These are phyloP conservation scores for Abrus pulchellus DNA, from an alignment of 306 rosid species.

Conservation along the genomic window DNA sequence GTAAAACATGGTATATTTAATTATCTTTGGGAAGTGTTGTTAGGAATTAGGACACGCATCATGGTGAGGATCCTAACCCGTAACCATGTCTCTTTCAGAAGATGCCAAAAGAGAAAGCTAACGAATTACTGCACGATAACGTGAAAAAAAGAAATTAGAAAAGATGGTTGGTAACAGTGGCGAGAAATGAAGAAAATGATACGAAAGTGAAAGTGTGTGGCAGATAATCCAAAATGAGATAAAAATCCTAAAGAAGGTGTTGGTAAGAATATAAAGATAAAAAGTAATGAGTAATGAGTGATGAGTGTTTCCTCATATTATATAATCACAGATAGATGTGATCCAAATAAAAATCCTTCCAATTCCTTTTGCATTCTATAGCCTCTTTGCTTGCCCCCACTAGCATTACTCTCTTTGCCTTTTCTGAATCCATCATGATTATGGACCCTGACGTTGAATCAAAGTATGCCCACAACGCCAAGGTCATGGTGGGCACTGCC, in stretches of 20 bases:
- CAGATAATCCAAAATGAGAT: conserved; percentile 3
- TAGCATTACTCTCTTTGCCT: neutral
- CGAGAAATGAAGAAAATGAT: neutral
- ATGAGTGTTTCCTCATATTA: neutral
- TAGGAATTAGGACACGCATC: neutral
- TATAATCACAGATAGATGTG: neutral
- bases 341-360: conserved; percentile 21
- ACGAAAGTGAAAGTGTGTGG: neutral
- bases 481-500: conserved; percentile 62
- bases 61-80: neutral
- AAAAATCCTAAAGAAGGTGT: neutral
- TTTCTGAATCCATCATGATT: conserved; percentile 3
- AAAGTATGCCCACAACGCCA: conserved; percentile 53
- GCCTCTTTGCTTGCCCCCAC: too few relatives aligned
- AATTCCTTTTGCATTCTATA: too few relatives aligned
- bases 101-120: conserved; percentile 26
- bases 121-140: neutral
- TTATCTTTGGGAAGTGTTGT: neutral
- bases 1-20: neutral
- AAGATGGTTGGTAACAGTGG: neutral
- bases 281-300: neutral
- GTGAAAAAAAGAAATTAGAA: neutral
- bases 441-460: conserved; percentile 14
- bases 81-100: neutral
- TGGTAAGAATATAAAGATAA: neutral